Base-by-base conservation (phyloP, 352 stramenopile species). In the Pythium grandisporangium region DNA sequence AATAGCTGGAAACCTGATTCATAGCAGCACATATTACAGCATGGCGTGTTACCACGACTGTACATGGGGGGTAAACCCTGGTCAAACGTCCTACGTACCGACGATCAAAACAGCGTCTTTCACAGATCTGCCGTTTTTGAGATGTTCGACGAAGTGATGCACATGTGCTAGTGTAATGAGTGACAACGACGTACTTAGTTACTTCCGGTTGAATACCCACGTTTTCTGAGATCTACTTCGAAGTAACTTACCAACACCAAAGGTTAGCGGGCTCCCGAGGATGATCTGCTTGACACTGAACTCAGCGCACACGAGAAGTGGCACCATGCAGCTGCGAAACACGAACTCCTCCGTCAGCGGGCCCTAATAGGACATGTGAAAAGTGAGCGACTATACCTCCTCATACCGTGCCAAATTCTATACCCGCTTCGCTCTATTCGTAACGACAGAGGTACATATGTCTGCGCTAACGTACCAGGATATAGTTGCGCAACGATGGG, bases 281-380 rank as follows among this genome's bases (percentile, higher is more conserved):
- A 93, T 59, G 51, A 95, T 93, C 47, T 87, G 80, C 51, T 80
- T 84, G 26, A 69, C 68, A 14, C 75, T 81, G 35, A 84, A 83
- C 26, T 88, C 42, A 0, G 79, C 67, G 35, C 77, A 87, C 16
- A 97, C 54, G 19, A 98, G 66, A 17, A 95, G 66, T 19, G 88
- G 82, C 13, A 97, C 63, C 70, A 98, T 93, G 55, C 84, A 97
- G 57, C 81, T 93, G 36, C 94, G 84, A 54, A 98, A 98, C n/a
- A 96, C 78, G 58, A 97, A 84, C 64, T 98, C 94, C 63, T 98
- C 94, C 0, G 86, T 93, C 33, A 96, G 55, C 4, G 94, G 94
- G 5, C 87, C 94, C 80, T 83, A 45, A 32, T 32, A 32, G 27
- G 16, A 33, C 13, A 57, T n/a, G n/a, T n/a, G n/a, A n/a, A n/a